Percentiles rank a stretch among this genome's conserved stretches.
phyloP scores from a whole-genome alignment of 2,329 filamentous ascomycete genomes.

The Xylaria sp. region DNA sequence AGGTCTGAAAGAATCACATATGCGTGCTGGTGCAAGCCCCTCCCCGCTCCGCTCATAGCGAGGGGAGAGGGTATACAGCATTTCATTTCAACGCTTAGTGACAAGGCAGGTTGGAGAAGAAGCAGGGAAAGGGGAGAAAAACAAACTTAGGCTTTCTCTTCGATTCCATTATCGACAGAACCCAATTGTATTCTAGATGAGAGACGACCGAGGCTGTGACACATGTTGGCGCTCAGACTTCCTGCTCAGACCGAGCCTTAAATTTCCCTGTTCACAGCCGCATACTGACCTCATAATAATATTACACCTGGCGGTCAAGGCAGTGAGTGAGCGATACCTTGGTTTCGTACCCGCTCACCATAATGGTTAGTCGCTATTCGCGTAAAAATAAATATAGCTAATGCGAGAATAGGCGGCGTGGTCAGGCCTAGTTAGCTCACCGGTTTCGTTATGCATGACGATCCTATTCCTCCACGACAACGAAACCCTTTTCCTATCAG shows the following conservation, averaged over 20 bases:
- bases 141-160: constrained; percentile 4
- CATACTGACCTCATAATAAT: constrained; percentile 22
- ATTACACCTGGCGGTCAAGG: constrained; percentile 27
- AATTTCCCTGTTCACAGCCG: constrained; percentile 15
- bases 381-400: constrained; percentile 11
- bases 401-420: constrained; percentile 24
- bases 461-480: constrained; percentile 8
- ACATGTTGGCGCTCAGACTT: constrained; percentile 26
- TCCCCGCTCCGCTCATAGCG: constrained; percentile 9
- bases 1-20: constrained; percentile 31
- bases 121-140: constrained; percentile 11
- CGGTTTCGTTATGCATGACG: constrained; percentile 25
- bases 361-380: background rate
- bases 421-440: constrained; percentile 17
- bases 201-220: constrained; percentile 15
- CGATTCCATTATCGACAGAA: constrained; percentile 14
- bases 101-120: constrained; percentile 12
- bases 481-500: constrained; percentile 3
- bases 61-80: constrained; percentile 9
- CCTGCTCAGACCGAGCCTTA: constrained; percentile 17
- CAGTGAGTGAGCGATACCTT: constrained; percentile 1
- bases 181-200: constrained; percentile 13
- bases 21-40: constrained; percentile 29
- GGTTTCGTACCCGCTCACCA: constrained; percentile 23
- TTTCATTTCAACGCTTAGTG: constrained; percentile 15